Base-by-base conservation (phyloP, 139 green algal genomes). In the Volvox reticuliferus region DNA sequence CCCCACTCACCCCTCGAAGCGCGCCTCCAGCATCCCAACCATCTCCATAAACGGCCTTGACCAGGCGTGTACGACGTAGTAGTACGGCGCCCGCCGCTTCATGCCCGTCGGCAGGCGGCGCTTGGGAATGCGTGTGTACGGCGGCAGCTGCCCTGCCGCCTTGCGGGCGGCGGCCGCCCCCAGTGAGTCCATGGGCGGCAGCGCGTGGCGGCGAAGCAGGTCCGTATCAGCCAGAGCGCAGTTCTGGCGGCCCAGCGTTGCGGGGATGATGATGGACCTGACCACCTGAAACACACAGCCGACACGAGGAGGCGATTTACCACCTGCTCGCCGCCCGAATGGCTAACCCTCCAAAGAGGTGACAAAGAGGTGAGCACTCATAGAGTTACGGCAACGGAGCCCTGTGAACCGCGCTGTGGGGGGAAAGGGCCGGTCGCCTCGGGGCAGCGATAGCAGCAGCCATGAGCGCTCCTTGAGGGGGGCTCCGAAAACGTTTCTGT, bases 41-140 rank as follows among this genome's bases (percentile, higher is more conserved):
- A 65, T 89, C 84, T 89, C 84, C 37, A 89, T 26, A 44, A 89
- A 89, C 12, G 84, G 84, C 84, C 84, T 69, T 28, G 36, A 67
- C 84, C 84, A 89, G 3, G 84, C 68, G 69, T 89, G 84, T 26
- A 89, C 84, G 12, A 89, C 69, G n/a, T 89, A 89, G 28, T 61
- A 89, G 84, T 82, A 89, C 37, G 84, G 84, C 69, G 84, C 84
- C 14, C 84, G 84, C 69, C 69, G 37, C n/a, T 61, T 50, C 28
- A 82, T 37, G 26, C 83, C 83, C 0, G 67, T 18, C 12, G 73
- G 18, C 12, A 22, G 37, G 1, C 83, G 83, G 83, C 35, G 12
- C 67, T 80, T 79, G 32, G 84, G 37, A n/a, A 89, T 71, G 36
- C 84, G 84, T 1, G 69, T 89, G 84, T 89, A 89, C 14, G 84